Evolutionary conservation across 1,284 basidiomycete genomes (phyloP).

Genomic region (Xanthoconium separans): DNA sequence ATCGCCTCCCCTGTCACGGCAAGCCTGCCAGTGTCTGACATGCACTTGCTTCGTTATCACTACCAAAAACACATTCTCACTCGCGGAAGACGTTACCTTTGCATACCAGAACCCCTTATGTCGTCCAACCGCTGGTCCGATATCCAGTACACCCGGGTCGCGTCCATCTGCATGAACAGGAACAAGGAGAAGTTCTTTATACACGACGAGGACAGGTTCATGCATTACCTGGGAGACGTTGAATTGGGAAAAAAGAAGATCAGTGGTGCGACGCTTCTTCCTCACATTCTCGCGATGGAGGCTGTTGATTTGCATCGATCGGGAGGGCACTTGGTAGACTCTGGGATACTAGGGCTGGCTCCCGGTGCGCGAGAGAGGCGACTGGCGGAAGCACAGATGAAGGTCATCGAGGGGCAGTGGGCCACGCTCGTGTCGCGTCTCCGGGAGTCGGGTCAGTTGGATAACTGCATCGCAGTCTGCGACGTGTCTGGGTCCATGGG

Average conservation of each 20-base stretch:
- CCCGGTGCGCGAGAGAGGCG: slow-evolving; percentile 24
- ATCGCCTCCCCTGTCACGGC: slow-evolving; percentile 28
- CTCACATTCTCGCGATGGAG: slow-evolving; percentile 52
- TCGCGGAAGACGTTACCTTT: slow-evolving; percentile 47
- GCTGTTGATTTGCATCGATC: slow-evolving; percentile 25
- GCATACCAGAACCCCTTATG: slow-evolving; percentile 63
- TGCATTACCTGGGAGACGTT: slow-evolving; percentile 53
- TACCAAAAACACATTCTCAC: slow-evolving; percentile 56
- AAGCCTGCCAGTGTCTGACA: slow-evolving; percentile 29
- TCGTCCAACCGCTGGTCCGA: slow-evolving; percentile 55
- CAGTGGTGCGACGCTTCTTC: slow-evolving; percentile 60
- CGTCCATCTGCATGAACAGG: slow-evolving; percentile 58
- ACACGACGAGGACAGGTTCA: slow-evolving; percentile 60
- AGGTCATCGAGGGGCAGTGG: slow-evolving; percentile 66
- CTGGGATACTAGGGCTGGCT: too few relatives aligned
- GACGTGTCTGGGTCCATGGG: slow-evolving; percentile 79
- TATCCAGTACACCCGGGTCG: slow-evolving; percentile 54
- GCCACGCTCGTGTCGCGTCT: slow-evolving; percentile 53
- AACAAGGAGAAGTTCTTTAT: slow-evolving; percentile 52
- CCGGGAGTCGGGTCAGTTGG: slow-evolving; percentile 50
- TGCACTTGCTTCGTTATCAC: slow-evolving; percentile 47
- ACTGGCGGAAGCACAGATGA: slow-evolving; percentile 35
- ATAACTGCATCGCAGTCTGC: slow-evolving; percentile 66
- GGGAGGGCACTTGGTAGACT: accelerated
- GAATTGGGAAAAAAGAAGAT: slow-evolving; percentile 53